These are phyloP conservation scores for Cadophora malorum DNA, from an alignment of 2,329 filamentous ascomycete species.

Conservation along the genomic window DNA sequence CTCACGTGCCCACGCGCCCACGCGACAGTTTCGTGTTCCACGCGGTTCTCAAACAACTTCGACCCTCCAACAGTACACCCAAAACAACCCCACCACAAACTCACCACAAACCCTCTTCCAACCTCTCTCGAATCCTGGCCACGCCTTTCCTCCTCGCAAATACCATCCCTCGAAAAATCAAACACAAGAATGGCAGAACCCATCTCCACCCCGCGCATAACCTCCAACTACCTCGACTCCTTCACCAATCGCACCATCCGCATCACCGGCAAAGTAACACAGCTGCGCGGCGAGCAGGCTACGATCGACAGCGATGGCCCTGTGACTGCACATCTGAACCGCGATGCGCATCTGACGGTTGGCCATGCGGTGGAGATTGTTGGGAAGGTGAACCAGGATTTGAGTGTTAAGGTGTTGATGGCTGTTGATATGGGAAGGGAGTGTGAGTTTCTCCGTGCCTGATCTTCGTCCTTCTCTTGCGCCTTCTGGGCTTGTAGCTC, in stretches of 20 bases:
- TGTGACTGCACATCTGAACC: slow-evolving; percentile 76
- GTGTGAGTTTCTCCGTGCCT: slow-evolving; percentile 59
- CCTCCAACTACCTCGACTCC: slow-evolving; percentile 76
- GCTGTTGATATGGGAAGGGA: slow-evolving; percentile 74
- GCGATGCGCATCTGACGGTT: slow-evolving; percentile 71
- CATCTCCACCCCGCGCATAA: slow-evolving; percentile 79
- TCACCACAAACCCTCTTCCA: not conserved
- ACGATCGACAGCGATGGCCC: slow-evolving; percentile 81
- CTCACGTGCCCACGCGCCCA: not conserved
- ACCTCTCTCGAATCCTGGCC: not conserved
- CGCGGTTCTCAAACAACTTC: no score
- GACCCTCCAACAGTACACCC: not conserved
- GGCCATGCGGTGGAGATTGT: slow-evolving; percentile 79
- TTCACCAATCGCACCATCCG: slow-evolving; percentile 81
- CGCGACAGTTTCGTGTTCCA: no score
- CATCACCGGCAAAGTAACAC: slow-evolving; percentile 82
- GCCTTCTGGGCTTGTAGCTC: no score
- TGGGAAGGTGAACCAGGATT: slow-evolving; percentile 78
- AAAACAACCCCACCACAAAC: not conserved
- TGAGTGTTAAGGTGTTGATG: slow-evolving; percentile 73
- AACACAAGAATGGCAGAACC: slow-evolving; percentile 66
- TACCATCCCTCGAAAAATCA: not conserved
- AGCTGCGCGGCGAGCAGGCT: slow-evolving; percentile 81
- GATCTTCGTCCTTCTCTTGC: slow-evolving; percentile 19
- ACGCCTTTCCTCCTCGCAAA: no score